phyloP scores from a whole-genome alignment of 305 asterid species.

The Nicotiana rustica region DNA sequence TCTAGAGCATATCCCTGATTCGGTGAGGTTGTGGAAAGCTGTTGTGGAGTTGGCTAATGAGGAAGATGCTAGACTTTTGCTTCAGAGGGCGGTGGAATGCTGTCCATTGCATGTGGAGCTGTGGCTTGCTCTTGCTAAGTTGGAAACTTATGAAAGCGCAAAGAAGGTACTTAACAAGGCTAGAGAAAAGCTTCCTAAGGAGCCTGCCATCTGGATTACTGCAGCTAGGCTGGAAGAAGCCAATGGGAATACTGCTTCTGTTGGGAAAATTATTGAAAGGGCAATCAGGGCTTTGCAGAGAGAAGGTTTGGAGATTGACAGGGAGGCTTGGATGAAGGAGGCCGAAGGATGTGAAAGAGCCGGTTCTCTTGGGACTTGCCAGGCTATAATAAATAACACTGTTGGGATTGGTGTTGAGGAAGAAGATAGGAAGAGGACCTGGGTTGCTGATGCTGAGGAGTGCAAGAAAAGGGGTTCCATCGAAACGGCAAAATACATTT shows the following conservation, averaged over 20 bases:
- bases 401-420: slow-evolving; percentile 93
- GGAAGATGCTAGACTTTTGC: slow-evolving; percentile 73
- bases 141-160: slow-evolving; percentile 77
- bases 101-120: slow-evolving; percentile 86
- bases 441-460: slow-evolving; percentile 99
- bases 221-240: slow-evolving; percentile 96
- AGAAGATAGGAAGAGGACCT: slow-evolving; percentile 91
- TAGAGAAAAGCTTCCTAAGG: slow-evolving; percentile 82
- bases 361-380: slow-evolving; percentile 84
- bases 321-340: slow-evolving; percentile 95
- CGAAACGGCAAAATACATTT: slow-evolving; percentile 91
- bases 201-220: slow-evolving; percentile 91
- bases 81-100: slow-evolving; percentile 87
- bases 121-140: slow-evolving; percentile 91
- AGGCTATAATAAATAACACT: slow-evolving; percentile 80
- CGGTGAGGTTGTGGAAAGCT: slow-evolving; percentile 94
- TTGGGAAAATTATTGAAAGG: slow-evolving; percentile 81
- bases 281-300: slow-evolving; percentile 83
- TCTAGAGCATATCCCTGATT: slow-evolving; percentile 78
- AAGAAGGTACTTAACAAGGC: slow-evolving; percentile 89
- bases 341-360: slow-evolving; percentile 97
- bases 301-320: slow-evolving; percentile 83
- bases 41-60: slow-evolving; percentile 90
- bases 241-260: slow-evolving; percentile 69
- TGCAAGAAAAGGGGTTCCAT: slow-evolving; percentile 88